Conservation (phyloP, 2,329 filamentous ascomycete genomes). For the Botrytis medusae region DNA sequence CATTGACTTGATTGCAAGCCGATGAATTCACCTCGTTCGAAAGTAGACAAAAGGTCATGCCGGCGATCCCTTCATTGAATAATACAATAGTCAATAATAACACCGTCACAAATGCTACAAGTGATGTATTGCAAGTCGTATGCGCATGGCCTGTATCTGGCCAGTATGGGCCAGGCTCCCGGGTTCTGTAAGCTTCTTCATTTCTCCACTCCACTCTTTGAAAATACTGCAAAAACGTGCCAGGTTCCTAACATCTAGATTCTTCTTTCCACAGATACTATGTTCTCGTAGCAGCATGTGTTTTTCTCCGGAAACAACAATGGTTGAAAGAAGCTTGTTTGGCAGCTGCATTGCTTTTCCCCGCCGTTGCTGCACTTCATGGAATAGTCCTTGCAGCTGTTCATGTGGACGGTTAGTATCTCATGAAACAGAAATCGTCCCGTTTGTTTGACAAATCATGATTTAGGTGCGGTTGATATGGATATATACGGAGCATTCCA, state of each 20-base stretch:
- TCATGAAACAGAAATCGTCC: neutral
- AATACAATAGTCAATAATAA: constrained; percentile 27
- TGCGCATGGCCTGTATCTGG: constrained; percentile 58
- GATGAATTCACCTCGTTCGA: neutral
- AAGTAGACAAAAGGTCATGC: constrained; percentile 35
- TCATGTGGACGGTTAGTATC: constrained; percentile 55
- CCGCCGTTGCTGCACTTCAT: constrained; percentile 63
- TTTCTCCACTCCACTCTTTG: constrained; percentile 1
- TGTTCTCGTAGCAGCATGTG: constrained; percentile 60
- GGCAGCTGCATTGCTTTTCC: constrained; percentile 61
- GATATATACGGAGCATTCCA: constrained; percentile 69
- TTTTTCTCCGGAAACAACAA: constrained; percentile 59
- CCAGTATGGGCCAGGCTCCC: constrained; percentile 56
- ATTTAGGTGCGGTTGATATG: constrained; percentile 61
- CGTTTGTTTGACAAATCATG: constrained; percentile 10
- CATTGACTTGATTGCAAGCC: constrained; percentile 6
- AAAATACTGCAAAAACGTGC: neutral
- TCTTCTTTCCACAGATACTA: constrained; percentile 53
- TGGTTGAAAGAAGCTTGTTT: constrained; percentile 64
- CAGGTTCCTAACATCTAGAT: neutral
- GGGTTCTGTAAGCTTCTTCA: constrained; percentile 47
- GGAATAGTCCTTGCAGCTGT: constrained; percentile 59
- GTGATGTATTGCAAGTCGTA: constrained; percentile 46
- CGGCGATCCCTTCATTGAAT: constrained; percentile 40
- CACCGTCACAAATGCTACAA: constrained; percentile 29